A percentile compares a stretch with the other conserved stretches of the same genome.
These are phyloP conservation scores for Venturia oleaginea DNA, from an alignment of 2,329 filamentous ascomycete genomes.

Conservation along the genomic window DNA sequence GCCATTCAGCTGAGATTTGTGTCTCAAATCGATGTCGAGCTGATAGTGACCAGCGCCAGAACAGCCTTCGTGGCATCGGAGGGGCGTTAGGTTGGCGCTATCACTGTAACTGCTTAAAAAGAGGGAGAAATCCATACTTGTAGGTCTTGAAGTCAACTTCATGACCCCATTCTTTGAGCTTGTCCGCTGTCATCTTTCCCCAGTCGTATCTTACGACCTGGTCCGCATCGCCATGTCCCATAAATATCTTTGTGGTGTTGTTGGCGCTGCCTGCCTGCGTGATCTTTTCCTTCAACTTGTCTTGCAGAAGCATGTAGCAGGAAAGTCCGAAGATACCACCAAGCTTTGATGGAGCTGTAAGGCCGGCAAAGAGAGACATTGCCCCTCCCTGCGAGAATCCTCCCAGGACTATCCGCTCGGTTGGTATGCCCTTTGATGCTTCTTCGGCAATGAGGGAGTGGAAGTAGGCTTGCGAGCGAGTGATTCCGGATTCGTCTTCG, in stretches of 20 bases:
- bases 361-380: slow-evolving; percentile 70
- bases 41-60: neutral
- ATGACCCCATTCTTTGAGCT: slow-evolving; percentile 60
- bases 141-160: slow-evolving; percentile 71
- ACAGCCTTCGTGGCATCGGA: neutral
- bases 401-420: slow-evolving; percentile 75
- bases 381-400: slow-evolving; percentile 84
- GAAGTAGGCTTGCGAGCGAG: slow-evolving; percentile 65
- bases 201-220: slow-evolving; percentile 60
- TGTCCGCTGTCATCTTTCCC: slow-evolving; percentile 57
- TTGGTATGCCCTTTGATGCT: slow-evolving; percentile 69
- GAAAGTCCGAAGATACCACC: slow-evolving; percentile 84
- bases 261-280: slow-evolving; percentile 43
- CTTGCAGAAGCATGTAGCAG: slow-evolving; percentile 65
- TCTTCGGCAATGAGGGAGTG: slow-evolving; percentile 71
- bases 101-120: neutral
- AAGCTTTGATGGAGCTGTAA: slow-evolving; percentile 65
- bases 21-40: slow-evolving; percentile 37
- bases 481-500: slow-evolving; percentile 66
- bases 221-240: slow-evolving; percentile 80
- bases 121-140: slow-evolving; percentile 19
- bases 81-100: neutral
- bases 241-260: slow-evolving; percentile 72
- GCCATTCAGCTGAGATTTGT: neutral
- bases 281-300: slow-evolving; percentile 47